Evolutionary conservation across 306 rosid genomes (phyloP), one percentile per base, ranked within the genome.

Genomic region (Glycine latifolia): DNA sequence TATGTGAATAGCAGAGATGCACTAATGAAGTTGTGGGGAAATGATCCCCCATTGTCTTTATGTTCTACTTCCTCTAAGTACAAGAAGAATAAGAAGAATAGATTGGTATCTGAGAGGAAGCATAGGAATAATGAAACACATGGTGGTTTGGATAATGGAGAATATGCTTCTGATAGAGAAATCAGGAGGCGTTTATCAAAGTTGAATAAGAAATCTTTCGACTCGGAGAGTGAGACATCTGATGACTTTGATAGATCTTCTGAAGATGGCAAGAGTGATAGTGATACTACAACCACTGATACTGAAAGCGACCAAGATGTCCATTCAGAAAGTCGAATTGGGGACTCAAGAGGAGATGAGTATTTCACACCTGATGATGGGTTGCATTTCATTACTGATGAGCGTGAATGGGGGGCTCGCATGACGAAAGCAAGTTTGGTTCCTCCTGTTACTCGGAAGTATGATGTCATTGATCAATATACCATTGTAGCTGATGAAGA

Each of bases 21-120:
- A 39, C 44, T 39, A 39, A 39, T 39, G 44, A 39, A 39, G 44
- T 39, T 39, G 44, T 39, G 44, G 76, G 80, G 65, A 47, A 82
- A 55, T 26, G 85, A 48, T 35, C 35, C 12, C 4, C 16, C 16
- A 3, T 52, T 2, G n/a, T 0, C 56, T 52, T 13, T 52, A 6
- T 4, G 15, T 52, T 52, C 56, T 52, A 12, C 56, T 52, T 39
- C 44, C 44, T 52, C 56, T 52, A 52, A 52, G 56, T 13, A 52
- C 56, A 52, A 52, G 56, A 52, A 52, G 56, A 52, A 13, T 52
- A 52, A 52, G 56, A 13, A 52, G 56, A 52, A 52, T 52, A 52
- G 56, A 52, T 52, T 52, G 15, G 16, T 52, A 52, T 52, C 56
- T 13, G 56, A 52, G 56, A 52, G 56, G 56, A 52, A 52, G 56